Base-by-base conservation (phyloP, 805 yeast genomes). In the Pichia thaimueangensis region DNA sequence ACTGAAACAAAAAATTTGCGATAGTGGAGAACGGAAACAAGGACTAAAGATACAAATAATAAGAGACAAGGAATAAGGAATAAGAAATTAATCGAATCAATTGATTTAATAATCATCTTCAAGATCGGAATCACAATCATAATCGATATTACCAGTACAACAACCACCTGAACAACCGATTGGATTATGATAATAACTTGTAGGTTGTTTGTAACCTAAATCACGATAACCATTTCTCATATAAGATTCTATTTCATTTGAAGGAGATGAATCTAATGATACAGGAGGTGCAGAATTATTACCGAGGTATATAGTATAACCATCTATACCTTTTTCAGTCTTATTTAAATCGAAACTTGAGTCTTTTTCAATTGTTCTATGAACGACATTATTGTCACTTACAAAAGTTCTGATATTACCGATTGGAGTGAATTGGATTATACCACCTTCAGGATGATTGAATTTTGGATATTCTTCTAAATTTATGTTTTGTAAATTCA, bases 381-480 rank as follows among this genome's bases (percentile, higher is more conserved):
- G 64, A 45, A 62, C 55, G 37, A 71, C 69, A 41, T 77, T 77
- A 36, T 67, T 67, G 25, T 63, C 65, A 27, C 68, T 60, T 22
- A 64, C 17, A 48, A 57, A 59, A 2, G 70, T 65, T 48, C 82
- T 62, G 31, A 77, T 62, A 37, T 76, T 74, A n/a, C 83, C 83
- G 63, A 79, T 69, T 20, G 83, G 82, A 1, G 82, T 76, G 43
- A 77, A 72, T 55, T 76, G 78, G 36, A 77, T 72, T 24, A 65
- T 66, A 0, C 83, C 83, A 9, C 83, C 83, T 11, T 76, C 76
- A 2, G 83, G 83, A 48, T 76, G 82, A 40, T 67, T 67, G 49
- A 73, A 77, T 43, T 70, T 64, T 12, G 83, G 79, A 69, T 75
- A 76, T 43, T 75, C 79, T 30, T 65, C 60, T 15, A 61, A 39